A percentile compares a stretch with the other conserved stretches of the same genome.
These are phyloP conservation scores for Penicillium decumbens DNA, from an alignment of 2,329 filamentous ascomycete genomes.

Conservation along the genomic window DNA sequence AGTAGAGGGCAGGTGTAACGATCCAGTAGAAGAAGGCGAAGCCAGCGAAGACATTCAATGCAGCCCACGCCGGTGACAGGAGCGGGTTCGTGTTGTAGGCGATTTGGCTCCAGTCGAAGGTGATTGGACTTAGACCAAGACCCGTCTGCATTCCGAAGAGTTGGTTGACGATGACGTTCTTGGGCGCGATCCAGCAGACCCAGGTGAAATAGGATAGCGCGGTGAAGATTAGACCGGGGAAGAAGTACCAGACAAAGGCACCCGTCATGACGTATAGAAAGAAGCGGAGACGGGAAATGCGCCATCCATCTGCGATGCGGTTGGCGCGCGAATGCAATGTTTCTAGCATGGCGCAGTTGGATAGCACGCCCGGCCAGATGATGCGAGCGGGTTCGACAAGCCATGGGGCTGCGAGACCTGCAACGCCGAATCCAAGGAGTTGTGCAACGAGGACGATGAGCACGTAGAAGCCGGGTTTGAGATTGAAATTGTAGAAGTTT, in stretches of 20 bases:
- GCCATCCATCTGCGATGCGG: slow-evolving; percentile 37
- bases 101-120: slow-evolving; percentile 34
- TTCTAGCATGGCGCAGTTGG: slow-evolving; percentile 38
- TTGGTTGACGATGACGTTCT: slow-evolving; percentile 46
- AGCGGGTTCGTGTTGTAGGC: slow-evolving; percentile 35
- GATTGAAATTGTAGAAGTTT: slow-evolving; percentile 40
- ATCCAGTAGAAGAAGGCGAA: slow-evolving; percentile 37
- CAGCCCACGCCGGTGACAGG: slow-evolving; percentile 37
- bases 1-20: slow-evolving; percentile 31
- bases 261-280: slow-evolving; percentile 32
- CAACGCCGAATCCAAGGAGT: slow-evolving; percentile 40
- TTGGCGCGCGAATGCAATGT: slow-evolving; percentile 40
- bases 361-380: slow-evolving; percentile 40
- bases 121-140: slow-evolving; percentile 29
- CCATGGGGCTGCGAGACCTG: slow-evolving; percentile 36
- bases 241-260: slow-evolving; percentile 48
- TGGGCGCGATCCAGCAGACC: slow-evolving; percentile 49
- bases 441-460: slow-evolving; percentile 39
- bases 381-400: slow-evolving; percentile 39
- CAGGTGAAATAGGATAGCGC: slow-evolving; percentile 48
- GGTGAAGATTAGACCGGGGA: slow-evolving; percentile 50
- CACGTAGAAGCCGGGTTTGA: slow-evolving; percentile 38
- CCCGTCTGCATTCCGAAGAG: slow-evolving; percentile 41
- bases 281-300: slow-evolving; percentile 37
- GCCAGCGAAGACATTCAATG: slow-evolving; percentile 37